Base-by-base conservation (phyloP, 345 rosid genomes). In the Syzygium grande region DNA sequence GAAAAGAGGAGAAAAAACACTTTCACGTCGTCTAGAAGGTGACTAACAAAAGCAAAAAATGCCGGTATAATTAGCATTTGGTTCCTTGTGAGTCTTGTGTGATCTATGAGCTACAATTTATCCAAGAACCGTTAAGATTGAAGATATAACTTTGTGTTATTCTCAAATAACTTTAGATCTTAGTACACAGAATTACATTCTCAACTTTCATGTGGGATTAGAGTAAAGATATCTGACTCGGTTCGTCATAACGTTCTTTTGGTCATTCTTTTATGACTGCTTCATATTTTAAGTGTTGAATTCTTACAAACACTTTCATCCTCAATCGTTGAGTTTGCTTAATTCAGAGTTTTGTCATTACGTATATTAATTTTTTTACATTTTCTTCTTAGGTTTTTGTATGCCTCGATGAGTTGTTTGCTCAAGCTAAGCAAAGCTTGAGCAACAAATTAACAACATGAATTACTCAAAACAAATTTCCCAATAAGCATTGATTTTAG, bases 171-270 rank as follows among this genome's bases (percentile, higher is more conserved):
- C 7, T 58, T 23, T 5, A 58, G 6, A 58, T 11, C 6, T 25
- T 59, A 59, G 11, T 59, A 56, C 27, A 22, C 2, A 9, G 12
- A 49, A 49, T 11, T 11, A 49, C 41, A 4, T 38, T 3, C 41
- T 38, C 41, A 38, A 38, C 41, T 38, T 38, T 38, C 41, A 38
- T 38, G 3, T 59, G 68, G 9, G 0, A 1, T 11, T 59, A 59
- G 4, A 59, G 27, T 12, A 59, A 27, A 63, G 9, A 63, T 63
- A 61, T 6, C 19, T n/a, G 22, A n/a, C 14, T 61, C 14, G 34
- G 10, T 14, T n/a, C 0, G 0, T 27, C 9, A 7, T 12, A 5
- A 6, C 10, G 5, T 27, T 9, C 16, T 25, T 63, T 5, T 63
- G 5, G 30, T 27, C 68, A 12, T n/a, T 63, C 9, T n/a, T n/a